Conservation (phyloP, 2,329 filamentous ascomycete species). For the Ambrosiella beaveri region DNA sequence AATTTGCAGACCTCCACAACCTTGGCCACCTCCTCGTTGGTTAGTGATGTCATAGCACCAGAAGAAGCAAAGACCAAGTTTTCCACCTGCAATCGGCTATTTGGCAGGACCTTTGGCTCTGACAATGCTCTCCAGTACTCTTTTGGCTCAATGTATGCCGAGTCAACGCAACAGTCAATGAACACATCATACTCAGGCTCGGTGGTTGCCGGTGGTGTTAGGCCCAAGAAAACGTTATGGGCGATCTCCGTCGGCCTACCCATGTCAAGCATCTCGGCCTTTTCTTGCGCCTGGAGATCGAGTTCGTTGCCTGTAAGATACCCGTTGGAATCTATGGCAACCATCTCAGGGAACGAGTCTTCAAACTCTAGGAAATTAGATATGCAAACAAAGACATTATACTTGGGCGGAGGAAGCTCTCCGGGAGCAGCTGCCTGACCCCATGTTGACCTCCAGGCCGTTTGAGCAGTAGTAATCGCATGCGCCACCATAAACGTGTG, state of each 20-base stretch:
- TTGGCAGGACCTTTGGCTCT: constrained; percentile 26
- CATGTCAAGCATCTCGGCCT: constrained; percentile 86
- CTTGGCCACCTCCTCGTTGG: constrained; percentile 68
- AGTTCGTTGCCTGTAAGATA: constrained; percentile 58
- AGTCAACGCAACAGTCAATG: constrained; percentile 66
- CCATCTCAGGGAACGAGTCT: constrained; percentile 46
- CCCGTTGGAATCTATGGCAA: constrained; percentile 58
- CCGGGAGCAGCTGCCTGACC: constrained; percentile 30
- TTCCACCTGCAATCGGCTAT: not conserved
- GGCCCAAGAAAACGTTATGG: constrained; percentile 77
- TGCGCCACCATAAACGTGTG: constrained; percentile 45
- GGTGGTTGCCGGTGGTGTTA: constrained; percentile 53
- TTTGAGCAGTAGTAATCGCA: constrained; percentile 60
- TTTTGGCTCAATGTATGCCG: constrained; percentile 58
- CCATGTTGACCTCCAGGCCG: constrained; percentile 52
- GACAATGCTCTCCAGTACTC: constrained; percentile 28
- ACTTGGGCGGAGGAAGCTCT: constrained; percentile 34
- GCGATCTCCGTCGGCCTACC: constrained; percentile 77
- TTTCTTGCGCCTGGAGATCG: constrained; percentile 80
- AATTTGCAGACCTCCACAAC: constrained; percentile 77
- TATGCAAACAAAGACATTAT: constrained; percentile 67
- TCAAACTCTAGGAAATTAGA: constrained; percentile 57
- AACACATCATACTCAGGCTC: constrained; percentile 60
- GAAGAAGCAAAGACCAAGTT: constrained; percentile 75
- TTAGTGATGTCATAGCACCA: constrained; percentile 79